Conservation (phyloP, 768 basidiomycete species). For the Glaciozyma antarctica region DNA sequence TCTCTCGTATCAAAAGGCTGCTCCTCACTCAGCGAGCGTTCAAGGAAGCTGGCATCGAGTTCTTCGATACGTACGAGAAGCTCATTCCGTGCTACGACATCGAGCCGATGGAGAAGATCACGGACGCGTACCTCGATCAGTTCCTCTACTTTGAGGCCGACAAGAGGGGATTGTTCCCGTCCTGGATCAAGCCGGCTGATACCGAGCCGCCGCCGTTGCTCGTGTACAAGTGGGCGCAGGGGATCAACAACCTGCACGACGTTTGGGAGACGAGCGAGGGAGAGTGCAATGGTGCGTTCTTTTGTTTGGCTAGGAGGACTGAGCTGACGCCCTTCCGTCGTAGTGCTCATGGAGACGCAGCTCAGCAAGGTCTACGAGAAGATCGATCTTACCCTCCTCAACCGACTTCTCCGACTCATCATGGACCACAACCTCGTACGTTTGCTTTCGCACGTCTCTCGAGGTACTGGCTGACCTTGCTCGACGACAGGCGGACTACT, state of each 20-base stretch:
- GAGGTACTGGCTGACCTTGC: neutral
- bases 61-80: slow-evolving; percentile 60
- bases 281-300: slow-evolving; percentile 57
- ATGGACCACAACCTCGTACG: slow-evolving; percentile 79
- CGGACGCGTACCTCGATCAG: slow-evolving; percentile 97
- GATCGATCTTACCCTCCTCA: slow-evolving; percentile 90
- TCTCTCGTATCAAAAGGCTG: slow-evolving; percentile 95
- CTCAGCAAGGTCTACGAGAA: slow-evolving; percentile 98
- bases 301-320: too few relatives aligned
- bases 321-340: too few relatives aligned
- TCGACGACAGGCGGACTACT: slow-evolving; percentile 65
- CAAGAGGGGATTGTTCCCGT: slow-evolving; percentile 93
- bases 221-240: slow-evolving; percentile 99
- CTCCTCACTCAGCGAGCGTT: slow-evolving; percentile 94
- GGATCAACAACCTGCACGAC: slow-evolving; percentile 95
- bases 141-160: slow-evolving; percentile 99
- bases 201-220: slow-evolving; percentile 93
- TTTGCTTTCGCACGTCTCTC: neutral
- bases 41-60: slow-evolving; percentile 86
- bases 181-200: slow-evolving; percentile 98
- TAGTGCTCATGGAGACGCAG: slow-evolving; percentile 95
- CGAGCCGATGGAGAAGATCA: slow-evolving; percentile 99
- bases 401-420: slow-evolving; percentile 88
- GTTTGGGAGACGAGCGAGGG: slow-evolving; percentile 98
- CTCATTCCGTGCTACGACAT: slow-evolving; percentile 98